Conservation (phyloP, 768 basidiomycete genomes). For the Pisolithus albus region DNA sequence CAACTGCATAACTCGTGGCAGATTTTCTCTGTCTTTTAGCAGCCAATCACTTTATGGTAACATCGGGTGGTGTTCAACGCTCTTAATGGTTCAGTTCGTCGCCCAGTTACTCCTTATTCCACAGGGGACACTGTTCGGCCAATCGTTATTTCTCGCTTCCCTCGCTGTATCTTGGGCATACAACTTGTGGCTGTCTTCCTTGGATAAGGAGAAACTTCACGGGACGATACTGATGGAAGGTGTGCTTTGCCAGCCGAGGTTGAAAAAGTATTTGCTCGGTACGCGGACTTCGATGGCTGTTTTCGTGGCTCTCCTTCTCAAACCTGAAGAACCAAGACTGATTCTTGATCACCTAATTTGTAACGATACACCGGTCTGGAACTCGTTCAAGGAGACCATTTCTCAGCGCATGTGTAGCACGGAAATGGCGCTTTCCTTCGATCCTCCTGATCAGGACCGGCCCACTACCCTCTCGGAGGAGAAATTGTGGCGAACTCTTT, state of each 20-base stretch:
- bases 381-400: neutral
- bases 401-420: neutral
- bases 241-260: conserved; percentile 8
- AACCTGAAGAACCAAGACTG: neutral
- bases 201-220: conserved; percentile 27
- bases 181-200: conserved; percentile 22
- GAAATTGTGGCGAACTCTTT: neutral
- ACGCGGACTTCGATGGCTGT: conserved; percentile 16
- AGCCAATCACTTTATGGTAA: conserved; percentile 2
- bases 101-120: conserved; percentile 28
- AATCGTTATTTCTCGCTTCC: conserved; percentile 26
- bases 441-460: neutral
- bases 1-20: conserved; percentile 21
- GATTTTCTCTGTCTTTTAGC: conserved; percentile 17
- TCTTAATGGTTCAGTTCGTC: conserved; percentile 25
- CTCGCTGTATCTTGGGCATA: conserved; percentile 26
- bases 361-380: conserved; percentile 9
- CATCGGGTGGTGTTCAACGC: conserved; percentile 16
- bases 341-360: conserved; percentile 1
- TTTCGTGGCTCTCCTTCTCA: conserved; percentile 14
- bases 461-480: neutral
- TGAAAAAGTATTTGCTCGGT: conserved; percentile 9
- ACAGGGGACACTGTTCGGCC: conserved; percentile 26
- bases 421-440: neutral
- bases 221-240: conserved; percentile 12